Conservation (phyloP, 306 rosid species). For the Gleditsia sinensis region DNA sequence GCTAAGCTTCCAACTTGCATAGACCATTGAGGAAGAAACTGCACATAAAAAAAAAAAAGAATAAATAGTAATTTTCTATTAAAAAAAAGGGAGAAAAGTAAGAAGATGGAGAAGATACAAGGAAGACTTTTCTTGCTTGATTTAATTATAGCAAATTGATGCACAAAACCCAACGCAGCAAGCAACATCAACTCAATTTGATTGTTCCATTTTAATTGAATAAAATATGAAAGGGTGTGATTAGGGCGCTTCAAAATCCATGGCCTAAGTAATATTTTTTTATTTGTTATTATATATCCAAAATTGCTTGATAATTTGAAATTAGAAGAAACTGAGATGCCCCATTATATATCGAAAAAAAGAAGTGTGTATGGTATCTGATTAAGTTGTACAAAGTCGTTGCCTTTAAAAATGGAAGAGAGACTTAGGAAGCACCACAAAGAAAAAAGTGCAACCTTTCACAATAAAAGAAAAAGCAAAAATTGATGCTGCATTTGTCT, state of each 20-base stretch:
- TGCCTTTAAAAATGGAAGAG: slow-evolving; percentile 24
- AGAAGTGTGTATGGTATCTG: neutral
- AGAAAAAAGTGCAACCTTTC: slow-evolving; percentile 49
- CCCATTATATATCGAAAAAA: neutral
- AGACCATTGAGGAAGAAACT: slow-evolving; percentile 2
- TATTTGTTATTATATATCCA: too few species aligned
- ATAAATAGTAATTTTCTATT: neutral
- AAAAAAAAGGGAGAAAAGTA: neutral
- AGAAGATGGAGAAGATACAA: slow-evolving; percentile 6
- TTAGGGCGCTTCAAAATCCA: neutral
- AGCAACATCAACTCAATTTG: slow-evolving; percentile 31
- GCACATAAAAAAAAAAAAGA: neutral
- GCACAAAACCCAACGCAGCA: slow-evolving; percentile 1
- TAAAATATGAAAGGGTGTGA: neutral
- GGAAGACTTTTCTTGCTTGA: slow-evolving; percentile 30
- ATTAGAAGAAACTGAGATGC: neutral
- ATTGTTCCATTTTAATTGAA: slow-evolving; percentile 24
- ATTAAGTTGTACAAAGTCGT: slow-evolving; percentile 26
- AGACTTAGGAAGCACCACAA: slow-evolving; percentile 44
- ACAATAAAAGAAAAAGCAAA: slow-evolving; percentile 41
- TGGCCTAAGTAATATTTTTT: neutral
- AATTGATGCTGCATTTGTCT: slow-evolving; percentile 56
- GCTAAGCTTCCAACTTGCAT: slow-evolving; percentile 34
- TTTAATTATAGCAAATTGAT: slow-evolving; percentile 36
- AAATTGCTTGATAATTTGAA: neutral